These are phyloP conservation scores for Pestalotiopsis sp. DNA, from an alignment of 2,329 filamentous ascomycete genomes.

Conservation along the genomic window DNA sequence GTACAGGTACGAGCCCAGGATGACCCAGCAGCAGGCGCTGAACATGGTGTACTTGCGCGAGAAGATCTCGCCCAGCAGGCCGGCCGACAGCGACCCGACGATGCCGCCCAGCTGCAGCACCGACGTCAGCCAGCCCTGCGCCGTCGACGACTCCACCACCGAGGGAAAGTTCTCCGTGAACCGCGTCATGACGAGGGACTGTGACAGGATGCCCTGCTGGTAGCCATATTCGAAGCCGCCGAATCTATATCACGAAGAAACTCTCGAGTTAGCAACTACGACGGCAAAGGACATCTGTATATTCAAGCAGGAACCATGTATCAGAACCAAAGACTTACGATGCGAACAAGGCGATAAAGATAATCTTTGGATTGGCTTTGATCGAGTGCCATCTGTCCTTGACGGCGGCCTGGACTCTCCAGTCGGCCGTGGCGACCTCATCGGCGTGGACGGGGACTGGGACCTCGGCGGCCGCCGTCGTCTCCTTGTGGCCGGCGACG, in stretches of 20 bases:
- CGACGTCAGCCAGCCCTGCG: slow-evolving; percentile 45
- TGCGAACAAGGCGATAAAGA: slow-evolving; percentile 43
- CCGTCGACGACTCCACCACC: slow-evolving; percentile 46
- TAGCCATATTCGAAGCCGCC: slow-evolving; percentile 57
- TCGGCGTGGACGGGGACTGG: slow-evolving; percentile 8
- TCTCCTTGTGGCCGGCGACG: background rate
- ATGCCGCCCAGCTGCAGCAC: slow-evolving; percentile 61
- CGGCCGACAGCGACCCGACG: slow-evolving; percentile 55
- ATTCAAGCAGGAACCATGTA: background rate
- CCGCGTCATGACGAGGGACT: slow-evolving; percentile 55
- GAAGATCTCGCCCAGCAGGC: slow-evolving; percentile 54
- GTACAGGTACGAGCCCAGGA: slow-evolving; percentile 49
- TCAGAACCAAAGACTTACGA: slow-evolving; percentile 31
- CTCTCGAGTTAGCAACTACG: background rate
- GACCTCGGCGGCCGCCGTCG: background rate
- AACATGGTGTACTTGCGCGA: slow-evolving; percentile 58
- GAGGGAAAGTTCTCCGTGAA: slow-evolving; percentile 53
- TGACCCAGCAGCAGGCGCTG: slow-evolving; percentile 45
- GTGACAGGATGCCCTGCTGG: slow-evolving; percentile 57
- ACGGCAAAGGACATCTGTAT: background rate
- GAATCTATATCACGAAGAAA: slow-evolving; percentile 34
- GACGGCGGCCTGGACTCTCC: slow-evolving; percentile 16
- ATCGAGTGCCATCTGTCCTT: slow-evolving; percentile 32
- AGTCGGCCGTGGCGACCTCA: slow-evolving; percentile 13
- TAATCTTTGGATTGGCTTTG: slow-evolving; percentile 37